Base-by-base conservation (phyloP, 2,329 filamentous ascomycete species). In the Xylariaceae sp. region DNA sequence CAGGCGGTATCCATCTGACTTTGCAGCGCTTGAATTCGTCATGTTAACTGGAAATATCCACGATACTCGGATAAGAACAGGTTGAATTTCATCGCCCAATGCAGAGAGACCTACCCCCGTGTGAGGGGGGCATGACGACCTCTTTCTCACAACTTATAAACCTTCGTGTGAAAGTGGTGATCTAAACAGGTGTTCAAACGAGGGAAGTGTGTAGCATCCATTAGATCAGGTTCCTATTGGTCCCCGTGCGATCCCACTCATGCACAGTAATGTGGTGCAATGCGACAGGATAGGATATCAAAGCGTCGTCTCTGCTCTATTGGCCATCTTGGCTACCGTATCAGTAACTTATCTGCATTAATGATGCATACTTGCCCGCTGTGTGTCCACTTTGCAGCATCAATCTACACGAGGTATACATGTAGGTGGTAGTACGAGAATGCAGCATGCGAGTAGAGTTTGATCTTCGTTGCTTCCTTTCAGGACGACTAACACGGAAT, bases 1-100 rank as follows among this genome's bases (percentile, higher is more conserved):
- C 3, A 61, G 39, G 2, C 29, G 41, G 26, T 61, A 59, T 12
- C 45, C 52, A 43, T 56, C 56, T 17, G 50, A 24, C 12, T 29
- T 53, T 17, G 19, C 48, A 21, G 44, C n/a, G 12, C 3, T 23
- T 5, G 33, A n/a, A 6, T 31, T n/a, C 5, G 33, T 28, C 57
- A 60, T 60, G 1, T 12, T 43, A n/a, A 7, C 11, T 36, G n/a
- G n/a, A 1, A n/a, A 26, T 43, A 1, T 14, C 12, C 6, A 16
- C 1, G 7, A n/a, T 24, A 26, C n/a, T 31, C 3, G 1, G 23
- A 6, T 19, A n/a, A 11, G 23, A 41, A 37, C 29, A 19, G 8
- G 11, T n/a, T 46, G 2, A 8, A 29, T n/a, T 19, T 8, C 6
- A 5, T 31, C n/a, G 3, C 3, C 33, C n/a, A 5, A 8, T 16